Evolutionary conservation across 257 asterid genomes (phyloP).

Genomic region (Agastache rugosa): DNA sequence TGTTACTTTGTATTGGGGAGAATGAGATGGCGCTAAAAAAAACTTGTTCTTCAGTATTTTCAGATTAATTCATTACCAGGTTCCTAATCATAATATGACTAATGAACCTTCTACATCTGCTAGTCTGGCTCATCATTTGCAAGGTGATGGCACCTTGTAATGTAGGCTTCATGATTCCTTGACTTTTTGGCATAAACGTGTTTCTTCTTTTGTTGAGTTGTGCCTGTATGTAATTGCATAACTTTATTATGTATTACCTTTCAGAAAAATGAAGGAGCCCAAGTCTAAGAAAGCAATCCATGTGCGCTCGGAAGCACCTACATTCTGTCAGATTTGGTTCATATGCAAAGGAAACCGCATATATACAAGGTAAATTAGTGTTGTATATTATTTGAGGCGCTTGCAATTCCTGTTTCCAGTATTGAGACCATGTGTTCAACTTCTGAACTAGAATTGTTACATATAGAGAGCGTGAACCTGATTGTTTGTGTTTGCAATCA

Average conservation of each 20-base stretch:
- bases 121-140: conserved; percentile 7
- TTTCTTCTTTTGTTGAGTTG: background rate
- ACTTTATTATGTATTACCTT: conserved; percentile 29
- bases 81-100: background rate
- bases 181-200: background rate
- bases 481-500: conserved; percentile 10
- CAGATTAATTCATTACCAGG: background rate
- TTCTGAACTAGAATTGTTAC: conserved; percentile 2
- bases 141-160: conserved; percentile 6
- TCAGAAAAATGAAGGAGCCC: conserved; percentile 83
- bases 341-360: conserved; percentile 83
- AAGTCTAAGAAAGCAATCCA: conserved; percentile 84
- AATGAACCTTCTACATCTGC: background rate
- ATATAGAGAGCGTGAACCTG: background rate
- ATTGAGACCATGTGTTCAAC: background rate
- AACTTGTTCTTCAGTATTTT: background rate
- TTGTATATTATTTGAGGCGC: background rate
- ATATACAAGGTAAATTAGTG: conserved; percentile 61
- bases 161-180: conserved; percentile 11
- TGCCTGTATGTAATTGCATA: background rate
- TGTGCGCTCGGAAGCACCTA: conserved; percentile 73
- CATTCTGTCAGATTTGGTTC: conserved; percentile 82
- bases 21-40: background rate
- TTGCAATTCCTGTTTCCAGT: conserved; percentile 3
- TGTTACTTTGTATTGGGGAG: background rate